Evolutionary conservation across 164 flowering plant genomes (phyloP).

Genomic region (Vitis rupestris): DNA sequence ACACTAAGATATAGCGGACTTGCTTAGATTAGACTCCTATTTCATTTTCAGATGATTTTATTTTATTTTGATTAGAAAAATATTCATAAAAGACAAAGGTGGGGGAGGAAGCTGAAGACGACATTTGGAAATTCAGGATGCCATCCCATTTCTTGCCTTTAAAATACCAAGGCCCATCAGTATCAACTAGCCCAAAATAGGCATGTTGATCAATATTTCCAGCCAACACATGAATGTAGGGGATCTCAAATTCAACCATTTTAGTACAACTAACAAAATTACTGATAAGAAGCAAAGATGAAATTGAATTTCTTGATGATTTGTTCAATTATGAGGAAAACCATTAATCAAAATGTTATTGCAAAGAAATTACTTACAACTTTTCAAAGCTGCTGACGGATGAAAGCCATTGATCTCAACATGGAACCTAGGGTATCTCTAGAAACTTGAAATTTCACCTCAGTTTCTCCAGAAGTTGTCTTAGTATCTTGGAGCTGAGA

Average conservation of each 20-base stretch:
- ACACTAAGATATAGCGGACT: neutral
- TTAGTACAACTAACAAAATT: neutral
- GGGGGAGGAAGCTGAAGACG: neutral
- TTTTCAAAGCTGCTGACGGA: constrained; percentile 37
- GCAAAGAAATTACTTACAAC: constrained; percentile 13
- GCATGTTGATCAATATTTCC: too few relatives aligned
- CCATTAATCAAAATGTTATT: too few relatives aligned
- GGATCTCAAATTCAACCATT: neutral
- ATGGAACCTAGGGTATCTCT: constrained; percentile 40
- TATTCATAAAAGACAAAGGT: too few relatives aligned
- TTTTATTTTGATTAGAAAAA: too few relatives aligned
- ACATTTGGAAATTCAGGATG: neutral
- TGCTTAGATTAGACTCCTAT: neutral
- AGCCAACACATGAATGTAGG: neutral
- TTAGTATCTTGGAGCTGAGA: constrained; percentile 42
- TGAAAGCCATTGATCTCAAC: constrained; percentile 46
- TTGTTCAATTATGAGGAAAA: too few relatives aligned
- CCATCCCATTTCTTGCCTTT: too few relatives aligned
- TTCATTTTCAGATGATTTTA: neutral
- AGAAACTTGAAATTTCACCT: constrained; percentile 48
- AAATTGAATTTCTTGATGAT: neutral
- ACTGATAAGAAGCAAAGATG: neutral
- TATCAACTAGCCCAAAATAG: too few relatives aligned
- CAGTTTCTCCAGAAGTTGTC: constrained; percentile 40
- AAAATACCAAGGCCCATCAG: too few relatives aligned